Evolutionary conservation across 257 asterid genomes (phyloP), one percentile per base, ranked within the genome.

Genomic region (Primulina huaijiensis): DNA sequence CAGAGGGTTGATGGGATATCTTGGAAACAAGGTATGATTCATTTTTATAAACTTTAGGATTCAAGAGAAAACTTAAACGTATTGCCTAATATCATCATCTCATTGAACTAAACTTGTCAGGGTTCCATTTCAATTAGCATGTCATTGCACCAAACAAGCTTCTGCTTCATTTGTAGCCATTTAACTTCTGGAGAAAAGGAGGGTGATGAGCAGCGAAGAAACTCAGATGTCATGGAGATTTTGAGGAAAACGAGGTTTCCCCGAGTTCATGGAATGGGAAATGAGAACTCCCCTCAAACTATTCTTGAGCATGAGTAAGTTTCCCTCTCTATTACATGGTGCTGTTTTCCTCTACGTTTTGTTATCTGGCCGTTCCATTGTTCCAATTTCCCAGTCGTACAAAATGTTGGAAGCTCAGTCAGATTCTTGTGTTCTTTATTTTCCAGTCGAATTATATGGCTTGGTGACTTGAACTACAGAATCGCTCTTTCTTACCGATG

Each of bases 1-100:
- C 16, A 82, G 99, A 82, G 99, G 99, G 66, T 78, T 94, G 81
- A 94, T 94, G 99, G 99, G 99, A 6, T 94, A 94, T 82, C 97
- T 94, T 29, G 99, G 99, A 72, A 94, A 94, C 83, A 94, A 94
- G 96, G 99, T 94, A 77, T 20, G 55, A 10, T 29, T 73, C 10
- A 37, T 52, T 61, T 78, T 33, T 46, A 37, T 40, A 6, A 56
- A 65, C 56, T 69, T 73, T 11, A 62, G 64, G 75, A 72, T 30
- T 74, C 69, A 60, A 52, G 56, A 19, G 66, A 53, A 9, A 50
- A 31, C 27, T 72, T 56, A 20, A 43, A 7, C 20, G 61, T 35
- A 25, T 69, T 43, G 3, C 8, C 20, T 0, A 50, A 50, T 16
- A 5, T 50, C 1, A 52, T 27, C 67, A 72, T 79, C 78, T 72